Percentiles rank a stretch among this genome's conserved stretches.
phyloP scores from a whole-genome alignment of 1,139 yeast species.

The Wickerhamomyces sp. region DNA sequence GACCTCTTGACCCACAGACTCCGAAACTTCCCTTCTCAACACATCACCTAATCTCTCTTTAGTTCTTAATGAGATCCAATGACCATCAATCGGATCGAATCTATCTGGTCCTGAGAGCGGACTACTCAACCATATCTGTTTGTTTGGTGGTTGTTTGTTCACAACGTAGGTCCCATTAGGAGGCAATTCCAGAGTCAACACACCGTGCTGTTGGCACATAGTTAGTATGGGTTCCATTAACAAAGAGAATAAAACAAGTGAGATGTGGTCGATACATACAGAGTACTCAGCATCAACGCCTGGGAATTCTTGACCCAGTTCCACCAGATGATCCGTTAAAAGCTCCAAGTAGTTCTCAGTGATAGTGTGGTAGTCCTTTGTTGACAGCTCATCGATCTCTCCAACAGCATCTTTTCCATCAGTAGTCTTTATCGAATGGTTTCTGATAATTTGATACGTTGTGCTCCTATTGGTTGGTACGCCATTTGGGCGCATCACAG shows the following conservation, averaged over 20 bases:
- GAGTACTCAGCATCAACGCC: slow-evolving; percentile 61
- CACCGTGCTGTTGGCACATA: slow-evolving; percentile 51
- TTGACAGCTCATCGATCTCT: slow-evolving; percentile 40
- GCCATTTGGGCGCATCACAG: no score
- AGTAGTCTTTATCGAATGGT: slow-evolving; percentile 28
- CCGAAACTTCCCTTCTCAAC: slow-evolving; percentile 40
- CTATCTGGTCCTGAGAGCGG: slow-evolving; percentile 84
- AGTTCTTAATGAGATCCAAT: slow-evolving; percentile 57
- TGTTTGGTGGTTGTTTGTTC: slow-evolving; percentile 87
- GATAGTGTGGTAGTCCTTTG: slow-evolving; percentile 47
- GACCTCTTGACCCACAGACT: slow-evolving; percentile 30
- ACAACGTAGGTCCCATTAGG: slow-evolving; percentile 75
- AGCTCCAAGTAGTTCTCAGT: slow-evolving; percentile 61
- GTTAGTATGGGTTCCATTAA: no score
- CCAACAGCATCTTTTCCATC: slow-evolving; percentile 44
- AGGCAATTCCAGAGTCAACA: slow-evolving; percentile 60
- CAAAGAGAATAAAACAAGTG: no score
- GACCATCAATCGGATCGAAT: slow-evolving; percentile 49
- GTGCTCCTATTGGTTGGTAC: no score
- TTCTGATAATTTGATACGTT: slow-evolving; percentile 3
- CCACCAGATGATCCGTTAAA: slow-evolving; percentile 57
- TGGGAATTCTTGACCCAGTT: slow-evolving; percentile 49
- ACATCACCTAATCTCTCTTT: slow-evolving; percentile 40
- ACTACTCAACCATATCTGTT: slow-evolving; percentile 84
- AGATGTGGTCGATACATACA: slow-evolving; percentile 7